Conservation (phyloP, 1,139 yeast genomes). For the Eremothecium gossypii region DNA sequence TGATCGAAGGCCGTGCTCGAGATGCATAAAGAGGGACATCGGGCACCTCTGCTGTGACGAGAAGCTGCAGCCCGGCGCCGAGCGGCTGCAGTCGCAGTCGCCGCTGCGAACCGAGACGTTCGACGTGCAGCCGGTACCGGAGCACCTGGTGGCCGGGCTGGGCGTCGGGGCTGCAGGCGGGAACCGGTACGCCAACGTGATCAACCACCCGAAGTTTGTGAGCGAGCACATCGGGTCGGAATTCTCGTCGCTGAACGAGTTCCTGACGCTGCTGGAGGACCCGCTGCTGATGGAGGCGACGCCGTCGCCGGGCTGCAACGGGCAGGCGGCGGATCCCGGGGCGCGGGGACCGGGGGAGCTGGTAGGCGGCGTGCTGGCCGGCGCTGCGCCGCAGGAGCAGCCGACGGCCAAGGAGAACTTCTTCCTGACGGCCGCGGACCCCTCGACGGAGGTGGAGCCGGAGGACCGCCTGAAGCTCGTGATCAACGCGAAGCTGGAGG, state of each 20-base stretch:
- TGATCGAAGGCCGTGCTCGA: constrained; percentile 71
- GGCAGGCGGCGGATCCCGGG: neutral
- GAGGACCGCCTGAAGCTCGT: constrained; percentile 91
- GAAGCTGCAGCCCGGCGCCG: constrained; percentile 4
- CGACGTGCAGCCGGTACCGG: constrained; percentile 22
- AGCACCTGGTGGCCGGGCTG: constrained; percentile 12
- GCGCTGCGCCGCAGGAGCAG: constrained; percentile 4
- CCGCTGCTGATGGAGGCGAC: constrained; percentile 36
- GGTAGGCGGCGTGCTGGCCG: neutral
- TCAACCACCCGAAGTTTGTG: constrained; percentile 66
- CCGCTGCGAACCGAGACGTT: constrained; percentile 29
- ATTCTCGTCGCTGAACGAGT: constrained; percentile 82
- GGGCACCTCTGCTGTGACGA: constrained; percentile 87
- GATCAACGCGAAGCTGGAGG: constrained; percentile 90
- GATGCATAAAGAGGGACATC: constrained; percentile 81
- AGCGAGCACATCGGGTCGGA: constrained; percentile 93
- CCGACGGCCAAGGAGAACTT: constrained; percentile 81
- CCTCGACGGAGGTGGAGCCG: constrained; percentile 88
- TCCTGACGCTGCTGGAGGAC: constrained; percentile 83
- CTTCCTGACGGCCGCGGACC: constrained; percentile 94
- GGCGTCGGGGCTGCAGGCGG: neutral
- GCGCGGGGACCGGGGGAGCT: neutral
- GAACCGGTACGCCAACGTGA: constrained; percentile 33
- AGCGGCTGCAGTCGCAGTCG: neutral
- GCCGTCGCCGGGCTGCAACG: neutral